Evolutionary conservation across 352 stramenopile species (phyloP), one percentile per base, ranked within the genome.

Genomic region (Thalassiosira allenii): DNA sequence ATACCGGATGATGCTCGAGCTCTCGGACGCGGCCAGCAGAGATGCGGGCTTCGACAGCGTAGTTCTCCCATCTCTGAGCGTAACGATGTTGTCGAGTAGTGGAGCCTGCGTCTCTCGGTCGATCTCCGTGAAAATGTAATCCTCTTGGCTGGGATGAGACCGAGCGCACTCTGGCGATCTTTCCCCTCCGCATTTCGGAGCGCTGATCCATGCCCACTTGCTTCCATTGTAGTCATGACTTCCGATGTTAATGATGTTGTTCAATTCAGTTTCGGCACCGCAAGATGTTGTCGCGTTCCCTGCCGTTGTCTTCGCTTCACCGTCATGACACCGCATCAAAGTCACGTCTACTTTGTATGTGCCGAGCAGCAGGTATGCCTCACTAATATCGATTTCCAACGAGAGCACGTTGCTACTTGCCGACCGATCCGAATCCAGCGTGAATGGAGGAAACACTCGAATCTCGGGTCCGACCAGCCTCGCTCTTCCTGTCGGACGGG

Each of bases 101-200:
- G 61, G 40, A 25, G 14, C 12, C 12, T 70, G 14, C 23, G 6
- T 41, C 25, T 2, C 25, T 33, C 58, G 17, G 25, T 70, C 41
- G n/a, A 70, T 22, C 47, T 70, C 41, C 2, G 52, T 58, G 27
- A 58, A 70, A 25, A 70, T 41, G 23, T 43, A 70, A 57, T 58
- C 61, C 2, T 37, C 25, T 17, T 58, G 43, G 9, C 57, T 37
- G 3, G 40, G 9, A 34, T 52, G 20, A 14, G 2, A 25, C 11
- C 41, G 54, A 14, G 37, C 37, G 14, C 57, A 67, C 17, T 52
- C n/a, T 49, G 5, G 11, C 14, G 57, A 67, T 27, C 30, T 2
- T 30, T 49, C 1, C 32, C 29, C 11, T 43, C 34, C 57, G 47
- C 57, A 67, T 25, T 23, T 52, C 9, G 57, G 57, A 52, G 30